Evolutionary conservation across 352 stramenopile species (phyloP), one percentile per base, ranked within the genome.

Genomic region (Phytophthora megakarya): DNA sequence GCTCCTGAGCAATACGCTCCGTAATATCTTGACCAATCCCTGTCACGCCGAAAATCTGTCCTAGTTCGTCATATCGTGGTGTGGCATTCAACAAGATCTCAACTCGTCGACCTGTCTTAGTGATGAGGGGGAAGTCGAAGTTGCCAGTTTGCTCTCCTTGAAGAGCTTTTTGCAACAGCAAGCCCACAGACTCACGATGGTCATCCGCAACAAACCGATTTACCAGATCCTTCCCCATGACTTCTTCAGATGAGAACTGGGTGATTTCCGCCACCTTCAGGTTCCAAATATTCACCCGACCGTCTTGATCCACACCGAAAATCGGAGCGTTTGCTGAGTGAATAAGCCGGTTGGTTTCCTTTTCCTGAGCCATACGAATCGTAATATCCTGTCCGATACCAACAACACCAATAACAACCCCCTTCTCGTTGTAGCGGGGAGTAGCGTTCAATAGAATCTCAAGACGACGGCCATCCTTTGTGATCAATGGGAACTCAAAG

Each of bases 121-220:
- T 76, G 11, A 84, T 76, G 0, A 89, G 57, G 9, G 78, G 67
- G 73, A 88, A 90, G 37, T 96, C 87, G 45, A 97, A 96, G 70
- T 91, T 90, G 0, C 66, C 75, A 25, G 79, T 88, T 15, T 81
- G 65, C 12, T 67, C 59, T 18, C 75, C 74, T 44, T 81, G 25
- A 1, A 89, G 62, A 25, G 76, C 76, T 37, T 82, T 72, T 56
- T 77, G 39, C 13, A 74, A n/a, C 18, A 55, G 22, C 48, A 66
- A 40, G 3, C 23, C 52, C 9, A 75, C 67, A 5, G 43, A 33
- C 22, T 62, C 53, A 11, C 62, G 61, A 13, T 72, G 55, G 26
- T 76, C 65, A n/a, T 69, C 38, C 11, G 60, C 65, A 49, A 80
- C 70, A 61, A 77, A 80, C 7, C 77, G 68, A 21, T 90, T 67